phyloP scores from a whole-genome alignment of 345 rosid genomes.

The Salix viminalis region DNA sequence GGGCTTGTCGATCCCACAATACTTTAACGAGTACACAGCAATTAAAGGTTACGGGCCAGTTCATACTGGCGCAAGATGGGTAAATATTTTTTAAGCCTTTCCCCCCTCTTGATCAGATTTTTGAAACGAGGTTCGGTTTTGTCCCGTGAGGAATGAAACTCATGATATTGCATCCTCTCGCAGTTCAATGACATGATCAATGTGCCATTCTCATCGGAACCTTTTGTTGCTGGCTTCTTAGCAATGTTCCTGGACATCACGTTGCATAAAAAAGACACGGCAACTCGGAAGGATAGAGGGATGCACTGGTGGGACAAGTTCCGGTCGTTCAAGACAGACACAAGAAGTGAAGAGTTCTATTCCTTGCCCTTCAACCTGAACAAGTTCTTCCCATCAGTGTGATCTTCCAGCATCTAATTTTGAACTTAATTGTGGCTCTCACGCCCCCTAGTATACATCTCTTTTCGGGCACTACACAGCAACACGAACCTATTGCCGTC shows the following conservation, averaged over 20 bases:
- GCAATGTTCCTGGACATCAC: constrained; percentile 69
- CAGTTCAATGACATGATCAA: constrained; percentile 98
- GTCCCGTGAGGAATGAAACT: background rate
- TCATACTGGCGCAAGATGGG: constrained; percentile 40
- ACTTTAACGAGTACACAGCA: constrained; percentile 36
- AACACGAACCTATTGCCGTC: background rate
- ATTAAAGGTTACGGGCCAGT: constrained; percentile 35
- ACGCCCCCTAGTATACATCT: background rate
- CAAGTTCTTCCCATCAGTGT: constrained; percentile 91
- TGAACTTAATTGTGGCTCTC: background rate
- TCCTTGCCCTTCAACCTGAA: constrained; percentile 87
- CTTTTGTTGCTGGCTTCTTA: constrained; percentile 74
- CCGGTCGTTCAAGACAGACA: constrained; percentile 77
- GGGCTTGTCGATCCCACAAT: constrained; percentile 36
- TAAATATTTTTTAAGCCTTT: background rate
- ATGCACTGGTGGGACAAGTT: constrained; percentile 90
- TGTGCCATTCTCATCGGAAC: constrained; percentile 81
- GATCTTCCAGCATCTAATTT: constrained; percentile 22
- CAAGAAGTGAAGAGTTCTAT: constrained; percentile 94
- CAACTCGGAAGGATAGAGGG: constrained; percentile 71
- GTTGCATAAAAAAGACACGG: constrained; percentile 50
- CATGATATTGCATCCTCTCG: constrained; percentile 11
- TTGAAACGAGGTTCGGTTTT: background rate
- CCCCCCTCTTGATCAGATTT: background rate
- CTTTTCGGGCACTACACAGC: background rate